Evolutionary conservation across 495 filamentous ascomycete species (phyloP).

Genomic region (Gamarada debralockiae): DNA sequence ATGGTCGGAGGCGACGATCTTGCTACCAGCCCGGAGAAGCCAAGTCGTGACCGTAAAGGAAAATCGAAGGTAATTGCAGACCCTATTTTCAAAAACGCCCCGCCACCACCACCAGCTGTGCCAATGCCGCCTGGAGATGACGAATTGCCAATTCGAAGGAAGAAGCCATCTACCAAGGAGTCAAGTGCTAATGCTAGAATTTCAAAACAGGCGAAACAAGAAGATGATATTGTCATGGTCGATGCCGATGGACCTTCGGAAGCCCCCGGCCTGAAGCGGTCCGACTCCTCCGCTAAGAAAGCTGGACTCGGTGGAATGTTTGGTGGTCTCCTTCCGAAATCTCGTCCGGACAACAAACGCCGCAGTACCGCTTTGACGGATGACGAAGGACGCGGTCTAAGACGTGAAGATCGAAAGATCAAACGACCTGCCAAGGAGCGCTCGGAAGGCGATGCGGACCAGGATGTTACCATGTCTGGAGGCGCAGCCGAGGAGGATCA

Average conservation of each 20-base stretch:
- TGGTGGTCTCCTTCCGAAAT: slow-evolving; percentile 23
- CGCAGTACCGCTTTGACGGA: slow-evolving; percentile 19
- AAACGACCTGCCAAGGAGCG: slow-evolving; percentile 22
- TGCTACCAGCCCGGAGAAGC: slow-evolving; percentile 16
- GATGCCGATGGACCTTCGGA: slow-evolving; percentile 34
- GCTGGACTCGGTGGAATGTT: slow-evolving; percentile 43
- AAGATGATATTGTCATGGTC: slow-evolving; percentile 46
- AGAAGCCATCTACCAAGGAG: slow-evolving; percentile 13
- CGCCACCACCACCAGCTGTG: slow-evolving; percentile 19
- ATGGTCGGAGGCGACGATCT: slow-evolving; percentile 21
- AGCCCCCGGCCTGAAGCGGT: slow-evolving; percentile 14
- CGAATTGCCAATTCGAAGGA: slow-evolving; percentile 15
- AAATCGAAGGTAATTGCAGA: slow-evolving; percentile 28
- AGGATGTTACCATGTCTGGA: slow-evolving; percentile 29
- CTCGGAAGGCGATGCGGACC: slow-evolving; percentile 4
- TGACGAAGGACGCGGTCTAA: slow-evolving; percentile 35
- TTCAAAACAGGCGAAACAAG: slow-evolving; percentile 29
- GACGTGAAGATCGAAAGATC: slow-evolving; percentile 28
- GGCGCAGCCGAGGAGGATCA: slow-evolving; percentile 40
- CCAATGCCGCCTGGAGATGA: slow-evolving; percentile 22
- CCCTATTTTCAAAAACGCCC: slow-evolving; percentile 4
- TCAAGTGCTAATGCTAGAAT: slow-evolving; percentile 20
- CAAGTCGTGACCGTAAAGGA: slow-evolving; percentile 21
- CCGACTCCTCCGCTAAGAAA: slow-evolving; percentile 34
- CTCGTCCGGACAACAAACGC: slow-evolving; percentile 23